Evolutionary conservation across 2,329 filamentous ascomycete species (phyloP).

Genomic region (Fusarium chuoi): DNA sequence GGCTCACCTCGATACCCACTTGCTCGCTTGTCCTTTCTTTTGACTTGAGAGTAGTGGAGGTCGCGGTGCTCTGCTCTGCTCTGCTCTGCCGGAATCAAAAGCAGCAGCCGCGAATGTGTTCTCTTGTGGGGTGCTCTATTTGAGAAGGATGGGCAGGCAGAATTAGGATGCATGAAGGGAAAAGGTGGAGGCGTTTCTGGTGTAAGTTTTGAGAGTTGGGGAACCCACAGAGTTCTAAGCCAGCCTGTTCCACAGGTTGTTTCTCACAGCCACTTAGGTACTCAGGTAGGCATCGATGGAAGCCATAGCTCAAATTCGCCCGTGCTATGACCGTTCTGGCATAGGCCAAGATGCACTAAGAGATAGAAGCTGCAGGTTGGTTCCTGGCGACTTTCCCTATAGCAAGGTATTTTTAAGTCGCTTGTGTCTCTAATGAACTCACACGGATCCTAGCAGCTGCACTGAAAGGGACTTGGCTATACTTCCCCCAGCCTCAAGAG

Average conservation of each 20-base stretch:
- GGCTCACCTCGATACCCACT: conserved; percentile 46
- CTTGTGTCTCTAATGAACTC: not conserved
- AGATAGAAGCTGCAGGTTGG: conserved; percentile 12
- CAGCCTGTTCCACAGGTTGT: conserved; percentile 1
- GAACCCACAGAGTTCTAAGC: conserved; percentile 24
- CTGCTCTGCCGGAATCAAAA: conserved; percentile 7
- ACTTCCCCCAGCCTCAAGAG: not conserved
- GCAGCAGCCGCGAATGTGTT: conserved; percentile 21
- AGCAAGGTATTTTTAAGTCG: conserved; percentile 1
- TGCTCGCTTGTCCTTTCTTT: conserved; percentile 33
- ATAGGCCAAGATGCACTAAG: conserved; percentile 10
- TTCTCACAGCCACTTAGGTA: not conserved
- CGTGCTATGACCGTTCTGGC: conserved; percentile 10
- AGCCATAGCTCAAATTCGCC: conserved; percentile 18
- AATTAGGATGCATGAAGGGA: not conserved
- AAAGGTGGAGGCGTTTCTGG: conserved; percentile 20
- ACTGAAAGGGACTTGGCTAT: not conserved
- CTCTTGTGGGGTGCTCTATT: conserved; percentile 23
- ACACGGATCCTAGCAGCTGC: too few relatives aligned
- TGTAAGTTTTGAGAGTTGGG: conserved; percentile 34
- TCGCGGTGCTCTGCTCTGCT: conserved; percentile 20
- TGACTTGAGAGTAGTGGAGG: conserved; percentile 20
- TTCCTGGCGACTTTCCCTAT: conserved; percentile 12
- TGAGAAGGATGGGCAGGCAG: conserved; percentile 18
- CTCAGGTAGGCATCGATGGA: not conserved